Evolutionary conservation across 495 filamentous ascomycete species (phyloP).

Genomic region (Neurospora sp.): DNA sequence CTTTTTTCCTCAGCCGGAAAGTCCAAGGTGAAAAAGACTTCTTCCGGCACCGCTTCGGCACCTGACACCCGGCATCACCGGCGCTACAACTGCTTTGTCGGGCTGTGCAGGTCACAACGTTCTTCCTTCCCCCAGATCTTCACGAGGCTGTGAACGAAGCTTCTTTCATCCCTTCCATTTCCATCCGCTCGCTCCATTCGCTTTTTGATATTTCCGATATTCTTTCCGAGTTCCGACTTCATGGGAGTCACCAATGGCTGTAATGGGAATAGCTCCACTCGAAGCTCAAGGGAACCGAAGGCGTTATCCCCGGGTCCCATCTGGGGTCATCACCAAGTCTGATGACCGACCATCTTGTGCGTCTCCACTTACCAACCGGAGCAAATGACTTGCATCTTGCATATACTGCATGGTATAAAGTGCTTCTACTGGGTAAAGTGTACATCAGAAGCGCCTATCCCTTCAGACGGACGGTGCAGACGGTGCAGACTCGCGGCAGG

Average conservation of each 20-base stretch:
- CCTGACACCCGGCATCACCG: background rate
- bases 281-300: background rate
- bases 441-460: background rate
- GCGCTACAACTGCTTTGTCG: background rate
- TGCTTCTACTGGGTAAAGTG: background rate
- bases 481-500: no score
- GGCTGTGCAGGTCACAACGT: background rate
- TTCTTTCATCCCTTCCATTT: background rate
- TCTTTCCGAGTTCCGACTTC: no score
- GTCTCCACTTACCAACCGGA: background rate
- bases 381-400: background rate
- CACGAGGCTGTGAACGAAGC: background rate
- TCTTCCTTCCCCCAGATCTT: background rate
- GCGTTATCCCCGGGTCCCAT: background rate
- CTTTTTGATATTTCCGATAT: background rate
- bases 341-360: background rate
- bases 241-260: background rate
- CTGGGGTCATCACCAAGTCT: background rate
- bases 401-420: background rate
- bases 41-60: background rate
- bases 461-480: background rate
- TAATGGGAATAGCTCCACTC: background rate
- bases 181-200: background rate
- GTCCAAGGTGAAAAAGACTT: no score
- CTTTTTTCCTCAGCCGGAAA: background rate